phyloP scores from a whole-genome alignment of 331 rosid genomes.

The Quercus lobata region DNA sequence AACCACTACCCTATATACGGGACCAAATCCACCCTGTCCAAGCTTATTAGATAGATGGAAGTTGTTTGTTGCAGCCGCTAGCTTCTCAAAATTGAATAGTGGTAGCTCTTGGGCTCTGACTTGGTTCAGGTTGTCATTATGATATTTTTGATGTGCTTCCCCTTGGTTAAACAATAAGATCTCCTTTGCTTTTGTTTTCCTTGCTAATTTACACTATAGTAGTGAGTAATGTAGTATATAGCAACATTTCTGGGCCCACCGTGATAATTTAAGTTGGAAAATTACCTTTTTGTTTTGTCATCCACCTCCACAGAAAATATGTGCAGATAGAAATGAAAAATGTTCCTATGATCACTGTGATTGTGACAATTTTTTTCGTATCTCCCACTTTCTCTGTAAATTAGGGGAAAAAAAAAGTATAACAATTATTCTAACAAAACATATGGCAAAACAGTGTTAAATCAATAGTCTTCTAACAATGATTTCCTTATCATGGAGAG shows the following conservation, averaged over 20 bases:
- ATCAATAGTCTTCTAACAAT: neutral
- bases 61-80: neutral
- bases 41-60: slow-evolving; percentile 20
- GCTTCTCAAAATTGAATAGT: too few relatives aligned
- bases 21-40: slow-evolving; percentile 36
- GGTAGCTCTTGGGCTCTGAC: too few relatives aligned
- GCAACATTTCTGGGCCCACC: too few relatives aligned
- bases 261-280: neutral
- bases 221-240: too few relatives aligned
- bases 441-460: too few relatives aligned
- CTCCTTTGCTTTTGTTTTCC: neutral
- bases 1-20: slow-evolving; percentile 26
- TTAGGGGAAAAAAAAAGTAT: neutral
- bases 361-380: too few relatives aligned
- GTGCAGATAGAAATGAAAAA: neutral
- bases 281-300: neutral
- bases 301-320: slow-evolving; percentile 16
- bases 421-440: neutral
- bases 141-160: too few relatives aligned
- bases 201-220: neutral
- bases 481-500: too few relatives aligned
- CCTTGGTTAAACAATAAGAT: too few relatives aligned
- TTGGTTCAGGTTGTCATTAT: too few relatives aligned
- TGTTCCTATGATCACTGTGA: neutral
- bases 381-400: too few relatives aligned